These are phyloP conservation scores for Scheffersomyces parashehatae DNA, from an alignment of 1,139 yeast species.

Conservation along the genomic window DNA sequence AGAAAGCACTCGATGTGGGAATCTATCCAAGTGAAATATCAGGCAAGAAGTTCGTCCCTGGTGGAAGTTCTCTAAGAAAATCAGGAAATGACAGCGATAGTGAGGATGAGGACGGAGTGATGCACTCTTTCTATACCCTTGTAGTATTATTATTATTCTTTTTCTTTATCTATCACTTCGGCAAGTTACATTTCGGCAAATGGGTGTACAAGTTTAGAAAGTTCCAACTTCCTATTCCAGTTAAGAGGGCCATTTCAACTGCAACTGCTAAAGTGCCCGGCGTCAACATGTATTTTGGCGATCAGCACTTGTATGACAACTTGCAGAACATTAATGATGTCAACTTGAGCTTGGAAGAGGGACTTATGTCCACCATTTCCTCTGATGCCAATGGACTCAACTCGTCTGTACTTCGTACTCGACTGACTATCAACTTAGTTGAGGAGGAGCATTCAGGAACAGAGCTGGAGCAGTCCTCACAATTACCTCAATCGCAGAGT, in stretches of 20 bases:
- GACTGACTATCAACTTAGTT: conserved; percentile 39
- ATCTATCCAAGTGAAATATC: conserved; percentile 54
- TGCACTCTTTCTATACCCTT: conserved; percentile 11
- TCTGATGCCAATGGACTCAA: conserved; percentile 14
- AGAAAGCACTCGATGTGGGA: conserved; percentile 39
- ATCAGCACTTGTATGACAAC: conserved; percentile 11
- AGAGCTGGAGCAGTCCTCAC: background rate
- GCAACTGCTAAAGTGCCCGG: conserved; percentile 21
- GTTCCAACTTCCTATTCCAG: conserved; percentile 14
- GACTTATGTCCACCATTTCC: conserved; percentile 19
- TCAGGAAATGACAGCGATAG: conserved; percentile 18
- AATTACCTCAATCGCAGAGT: background rate
- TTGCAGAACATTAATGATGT: conserved; percentile 17
- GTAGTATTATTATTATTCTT: conserved; percentile 20
- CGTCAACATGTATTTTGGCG: conserved; percentile 11
- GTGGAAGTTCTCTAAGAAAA: conserved; percentile 16
- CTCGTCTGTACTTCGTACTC: conserved; percentile 29
- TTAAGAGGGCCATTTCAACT: conserved; percentile 14
- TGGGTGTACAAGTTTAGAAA: conserved; percentile 15
- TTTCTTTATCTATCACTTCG: conserved; percentile 20
- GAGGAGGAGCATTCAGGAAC: conserved; percentile 17
- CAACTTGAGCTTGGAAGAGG: conserved; percentile 35
- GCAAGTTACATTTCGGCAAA: conserved; percentile 15
- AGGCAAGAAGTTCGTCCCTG: conserved; percentile 41
- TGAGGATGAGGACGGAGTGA: conserved; percentile 20